Base-by-base conservation (phyloP, 495 filamentous ascomycete genomes). In the Penicillium flavigenum region DNA sequence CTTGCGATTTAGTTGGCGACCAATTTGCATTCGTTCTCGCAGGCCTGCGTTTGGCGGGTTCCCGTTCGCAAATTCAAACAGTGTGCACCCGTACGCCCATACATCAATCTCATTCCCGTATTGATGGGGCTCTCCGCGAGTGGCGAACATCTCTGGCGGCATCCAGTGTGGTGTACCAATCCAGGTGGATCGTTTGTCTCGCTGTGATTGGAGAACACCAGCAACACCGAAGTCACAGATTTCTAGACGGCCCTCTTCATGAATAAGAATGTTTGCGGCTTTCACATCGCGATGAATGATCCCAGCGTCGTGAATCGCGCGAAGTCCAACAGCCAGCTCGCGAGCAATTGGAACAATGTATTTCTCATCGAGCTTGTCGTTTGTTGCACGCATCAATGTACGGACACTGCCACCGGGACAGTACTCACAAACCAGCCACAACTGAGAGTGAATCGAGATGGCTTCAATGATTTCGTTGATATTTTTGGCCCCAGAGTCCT, bases 281-380 rank as follows among this genome's bases (percentile, higher is more conserved):
- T 98, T 98, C 64, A 98, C 86, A 76, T 98, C 94, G 62, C 94
- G 84, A 73, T 98, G 94, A 58, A 98, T 92, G 65, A 98, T 92
- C 14, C 89, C 91, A 46, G 90, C 88, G 55, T 91, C 86, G 67
- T 98, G 93, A 42, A 97, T 88, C 67, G 87, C 93, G 59, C 86
- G 86, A 34, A 97, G 79, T 7, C 89, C 93, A 59, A 90, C 82
- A 20, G 91, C 86, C 6, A 96, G 84, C 67, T 98, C 93, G 34
- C 93, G 83, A 32, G 96, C 80, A 58, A 98, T 93, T 10, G 91
- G 86, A 17, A 91, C 89, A 58, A 97, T 92, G 78, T 84, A 98
- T 63, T 87, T 90, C 66, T 98, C 95, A 56, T 91, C 88, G 10
- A 98, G 75, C 36, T 67, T 76, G 27, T 89, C 86, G 0, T 82